Percentiles rank a stretch among this genome's conserved stretches.
These are phyloP conservation scores for Hypomyces rosellus DNA, from an alignment of 2,329 filamentous ascomycete species.

Conservation along the genomic window DNA sequence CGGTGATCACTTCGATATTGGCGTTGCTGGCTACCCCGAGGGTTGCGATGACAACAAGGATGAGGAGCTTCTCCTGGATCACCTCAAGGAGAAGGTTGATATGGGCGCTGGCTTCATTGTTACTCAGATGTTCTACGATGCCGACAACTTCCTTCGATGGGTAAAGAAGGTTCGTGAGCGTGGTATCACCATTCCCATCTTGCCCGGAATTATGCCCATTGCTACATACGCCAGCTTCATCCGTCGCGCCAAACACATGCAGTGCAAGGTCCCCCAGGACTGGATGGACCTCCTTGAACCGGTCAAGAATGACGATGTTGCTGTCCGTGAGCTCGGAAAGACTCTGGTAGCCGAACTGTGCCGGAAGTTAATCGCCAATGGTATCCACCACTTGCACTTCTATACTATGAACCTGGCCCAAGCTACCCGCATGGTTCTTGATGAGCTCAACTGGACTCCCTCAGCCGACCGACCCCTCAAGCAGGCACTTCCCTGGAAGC, in stretches of 20 bases:
- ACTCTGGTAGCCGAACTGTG: conserved; percentile 85
- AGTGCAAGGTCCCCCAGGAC: conserved; percentile 70
- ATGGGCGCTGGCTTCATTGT: conserved; percentile 90
- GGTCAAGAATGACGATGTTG: conserved; percentile 92
- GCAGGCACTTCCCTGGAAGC: conserved; percentile 92
- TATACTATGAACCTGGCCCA: conserved; percentile 99
- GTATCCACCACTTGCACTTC: conserved; percentile 87
- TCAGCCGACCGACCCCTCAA: conserved; percentile 71
- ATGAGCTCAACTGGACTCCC: conserved; percentile 79
- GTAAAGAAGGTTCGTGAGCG: conserved; percentile 76
- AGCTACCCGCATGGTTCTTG: conserved; percentile 87
- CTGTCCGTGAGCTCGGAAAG: conserved; percentile 85
- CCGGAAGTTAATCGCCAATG: conserved; percentile 72
- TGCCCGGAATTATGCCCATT: conserved; percentile 83
- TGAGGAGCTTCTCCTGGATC: conserved; percentile 76
- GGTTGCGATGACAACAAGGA: conserved; percentile 90
- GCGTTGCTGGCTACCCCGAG: conserved; percentile 93
- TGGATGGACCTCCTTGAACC: conserved; percentile 83
- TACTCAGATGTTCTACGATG: conserved; percentile 99
- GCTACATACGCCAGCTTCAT: conserved; percentile 92
- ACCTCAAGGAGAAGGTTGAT: conserved; percentile 96
- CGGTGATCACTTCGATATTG: conserved; percentile 79
- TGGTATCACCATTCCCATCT: conserved; percentile 77
- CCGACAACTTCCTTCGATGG: conserved; percentile 90
- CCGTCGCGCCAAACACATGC: conserved; percentile 84